Percentiles rank a stretch among this genome's conserved stretches.
phyloP scores from a whole-genome alignment of 306 rosid genomes.

The Luffa acutangula region DNA sequence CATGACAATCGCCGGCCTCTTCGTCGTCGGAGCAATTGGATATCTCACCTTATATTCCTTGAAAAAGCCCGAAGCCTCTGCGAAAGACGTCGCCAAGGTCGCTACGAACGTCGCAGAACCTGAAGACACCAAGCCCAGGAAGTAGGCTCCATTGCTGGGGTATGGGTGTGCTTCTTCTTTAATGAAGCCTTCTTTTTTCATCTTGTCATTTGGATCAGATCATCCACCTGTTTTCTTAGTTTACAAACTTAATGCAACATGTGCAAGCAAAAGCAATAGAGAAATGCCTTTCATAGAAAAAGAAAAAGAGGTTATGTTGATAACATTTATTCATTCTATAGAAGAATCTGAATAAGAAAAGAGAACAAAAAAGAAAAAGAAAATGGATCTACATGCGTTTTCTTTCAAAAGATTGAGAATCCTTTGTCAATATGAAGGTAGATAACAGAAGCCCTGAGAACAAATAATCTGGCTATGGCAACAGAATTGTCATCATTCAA shows the following conservation, averaged over 20 bases:
- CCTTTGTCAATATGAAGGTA: not conserved
- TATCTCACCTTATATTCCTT: slow-evolving; percentile 35
- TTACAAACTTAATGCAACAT: not conserved
- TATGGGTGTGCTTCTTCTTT: not conserved
- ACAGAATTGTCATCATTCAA: slow-evolving; percentile 57
- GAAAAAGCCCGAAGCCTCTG: slow-evolving; percentile 65
- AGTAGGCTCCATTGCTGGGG: not conserved
- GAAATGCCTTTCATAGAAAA: not conserved
- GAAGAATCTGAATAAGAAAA: not conserved
- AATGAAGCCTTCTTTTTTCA: not conserved
- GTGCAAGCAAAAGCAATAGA: not conserved
- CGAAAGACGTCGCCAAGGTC: slow-evolving; percentile 57
- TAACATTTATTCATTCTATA: not conserved
- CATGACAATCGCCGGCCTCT: slow-evolving; percentile 31
- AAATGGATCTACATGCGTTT: not conserved
- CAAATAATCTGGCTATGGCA: slow-evolving; percentile 35
- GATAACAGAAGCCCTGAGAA: slow-evolving; percentile 9
- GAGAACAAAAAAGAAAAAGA: no score
- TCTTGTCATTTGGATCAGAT: not conserved
- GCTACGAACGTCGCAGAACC: slow-evolving; percentile 32
- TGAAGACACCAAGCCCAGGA: slow-evolving; percentile 44
- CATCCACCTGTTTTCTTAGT: not conserved
- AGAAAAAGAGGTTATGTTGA: not conserved
- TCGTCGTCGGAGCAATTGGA: slow-evolving; percentile 27
- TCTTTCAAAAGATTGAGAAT: not conserved